A percentile compares a stretch with the other conserved stretches of the same genome.
Conservation (phyloP, 2,329 filamentous ascomycete genomes). For the Stachybotrys chlorohalonatus region DNA sequence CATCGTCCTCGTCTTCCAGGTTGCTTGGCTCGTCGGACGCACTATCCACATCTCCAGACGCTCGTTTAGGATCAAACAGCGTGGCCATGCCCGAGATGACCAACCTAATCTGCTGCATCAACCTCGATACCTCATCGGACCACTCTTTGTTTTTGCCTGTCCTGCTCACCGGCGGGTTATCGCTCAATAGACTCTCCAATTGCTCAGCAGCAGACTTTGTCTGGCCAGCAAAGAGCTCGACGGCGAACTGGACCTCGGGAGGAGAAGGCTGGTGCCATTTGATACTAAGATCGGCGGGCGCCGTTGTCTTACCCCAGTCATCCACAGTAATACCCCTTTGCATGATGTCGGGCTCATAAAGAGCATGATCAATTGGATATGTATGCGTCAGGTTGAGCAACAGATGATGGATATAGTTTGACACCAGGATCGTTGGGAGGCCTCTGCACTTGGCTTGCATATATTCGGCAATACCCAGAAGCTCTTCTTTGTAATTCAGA, state of each 20-base stretch:
- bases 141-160: slow-evolving; percentile 97
- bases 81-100: slow-evolving; percentile 83
- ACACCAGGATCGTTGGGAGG: slow-evolving; percentile 89
- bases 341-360: slow-evolving; percentile 75
- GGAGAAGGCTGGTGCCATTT: slow-evolving; percentile 82
- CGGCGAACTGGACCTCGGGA: slow-evolving; percentile 78
- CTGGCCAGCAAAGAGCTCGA: slow-evolving; percentile 81
- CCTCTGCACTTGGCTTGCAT: slow-evolving; percentile 96
- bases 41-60: slow-evolving; percentile 42
- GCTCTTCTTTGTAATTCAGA: slow-evolving; percentile 76
- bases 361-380: slow-evolving; percentile 80
- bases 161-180: slow-evolving; percentile 72
- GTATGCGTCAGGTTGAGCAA: slow-evolving; percentile 90
- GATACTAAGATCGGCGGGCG: slow-evolving; percentile 69
- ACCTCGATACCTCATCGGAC: slow-evolving; percentile 92
- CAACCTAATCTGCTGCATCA: slow-evolving; percentile 80
- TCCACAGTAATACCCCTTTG: slow-evolving; percentile 61
- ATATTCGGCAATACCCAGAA: slow-evolving; percentile 85
- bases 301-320: slow-evolving; percentile 77
- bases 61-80: slow-evolving; percentile 73
- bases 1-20: slow-evolving; percentile 46
- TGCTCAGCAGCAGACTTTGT: slow-evolving; percentile 66
- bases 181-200: slow-evolving; percentile 70
- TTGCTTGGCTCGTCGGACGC: slow-evolving; percentile 41
- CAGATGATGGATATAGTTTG: slow-evolving; percentile 95